Conservation (phyloP, 441 rosid species). For the Adansonia gregorii region DNA sequence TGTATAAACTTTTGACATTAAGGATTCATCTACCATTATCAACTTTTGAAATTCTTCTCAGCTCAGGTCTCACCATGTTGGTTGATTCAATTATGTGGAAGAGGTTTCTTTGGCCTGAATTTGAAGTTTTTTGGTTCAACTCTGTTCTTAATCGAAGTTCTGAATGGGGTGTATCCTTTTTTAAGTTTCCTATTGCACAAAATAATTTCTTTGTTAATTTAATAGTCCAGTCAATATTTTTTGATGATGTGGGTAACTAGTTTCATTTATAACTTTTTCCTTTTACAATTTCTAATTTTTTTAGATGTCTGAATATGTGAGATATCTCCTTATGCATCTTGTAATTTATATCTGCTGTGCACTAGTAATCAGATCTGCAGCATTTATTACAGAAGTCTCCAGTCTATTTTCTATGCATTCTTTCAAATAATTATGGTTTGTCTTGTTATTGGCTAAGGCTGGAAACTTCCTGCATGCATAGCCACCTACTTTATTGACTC, state of each 20-base stretch:
- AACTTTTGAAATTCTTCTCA: slow-evolving; percentile 39
- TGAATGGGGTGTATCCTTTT: slow-evolving; percentile 98
- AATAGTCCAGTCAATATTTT: not conserved
- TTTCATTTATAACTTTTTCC: not conserved
- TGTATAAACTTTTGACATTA: slow-evolving; percentile 19
- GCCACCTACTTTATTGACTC: not conserved
- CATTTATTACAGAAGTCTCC: not conserved
- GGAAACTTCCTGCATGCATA: slow-evolving; percentile 13
- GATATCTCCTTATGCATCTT: not conserved
- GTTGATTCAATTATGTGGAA: slow-evolving; percentile 97
- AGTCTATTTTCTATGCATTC: not conserved
- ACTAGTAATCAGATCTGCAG: not conserved
- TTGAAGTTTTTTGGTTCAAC: slow-evolving; percentile 97
- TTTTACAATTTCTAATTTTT: not conserved
- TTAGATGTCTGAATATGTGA: not conserved
- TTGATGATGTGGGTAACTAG: slow-evolving; percentile 20
- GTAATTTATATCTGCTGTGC: slow-evolving; percentile 9
- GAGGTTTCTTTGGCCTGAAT: slow-evolving; percentile 87
- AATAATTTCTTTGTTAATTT: slow-evolving; percentile 8
- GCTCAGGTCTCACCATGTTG: slow-evolving; percentile 70
- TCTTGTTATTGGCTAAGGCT: slow-evolving; percentile 10
- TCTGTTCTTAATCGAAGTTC: slow-evolving; percentile 94
- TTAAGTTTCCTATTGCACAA: slow-evolving; percentile 20
- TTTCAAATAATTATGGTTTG: not conserved
- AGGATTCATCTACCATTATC: slow-evolving; percentile 24